phyloP scores from a whole-genome alignment of 352 stramenopile genomes.

The Globisporangium acanthophoron region DNA sequence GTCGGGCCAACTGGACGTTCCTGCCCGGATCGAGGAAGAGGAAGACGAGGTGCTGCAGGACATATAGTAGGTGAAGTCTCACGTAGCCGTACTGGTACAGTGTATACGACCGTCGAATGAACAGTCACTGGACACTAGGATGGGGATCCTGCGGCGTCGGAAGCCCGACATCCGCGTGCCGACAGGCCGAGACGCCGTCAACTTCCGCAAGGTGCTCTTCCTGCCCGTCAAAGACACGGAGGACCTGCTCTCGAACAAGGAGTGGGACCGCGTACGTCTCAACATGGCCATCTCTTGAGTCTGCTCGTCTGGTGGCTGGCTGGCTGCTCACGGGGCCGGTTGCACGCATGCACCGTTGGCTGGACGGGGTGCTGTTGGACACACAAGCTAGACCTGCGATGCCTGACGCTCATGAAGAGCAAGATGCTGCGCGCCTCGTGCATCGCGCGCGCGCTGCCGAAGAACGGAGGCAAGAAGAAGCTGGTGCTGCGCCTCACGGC shows the following conservation, averaged over 20 bases:
- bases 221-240: slow-evolving; percentile 60
- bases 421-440: slow-evolving; percentile 80
- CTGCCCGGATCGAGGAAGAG: neutral
- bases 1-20: neutral
- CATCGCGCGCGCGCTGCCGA: slow-evolving; percentile 49
- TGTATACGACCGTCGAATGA: too few relatives aligned
- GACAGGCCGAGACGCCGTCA: slow-evolving; percentile 63
- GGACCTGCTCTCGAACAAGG: slow-evolving; percentile 55
- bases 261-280: slow-evolving; percentile 55
- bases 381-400: slow-evolving; percentile 67
- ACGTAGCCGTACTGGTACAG: too few relatives aligned
- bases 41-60: neutral
- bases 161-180: slow-evolving; percentile 66
- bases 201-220: slow-evolving; percentile 79
- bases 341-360: neutral
- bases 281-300: too few relatives aligned
- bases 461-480: slow-evolving; percentile 62
- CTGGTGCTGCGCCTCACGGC: slow-evolving; percentile 50
- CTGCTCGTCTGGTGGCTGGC: neutral
- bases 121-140: slow-evolving; percentile 5
- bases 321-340: too few relatives aligned
- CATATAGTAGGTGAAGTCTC: too few relatives aligned
- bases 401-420: slow-evolving; percentile 74
- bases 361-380: neutral
- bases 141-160: slow-evolving; percentile 61